Conservation (phyloP, 352 stramenopile species). For the Peronosclerospora sorghi region DNA sequence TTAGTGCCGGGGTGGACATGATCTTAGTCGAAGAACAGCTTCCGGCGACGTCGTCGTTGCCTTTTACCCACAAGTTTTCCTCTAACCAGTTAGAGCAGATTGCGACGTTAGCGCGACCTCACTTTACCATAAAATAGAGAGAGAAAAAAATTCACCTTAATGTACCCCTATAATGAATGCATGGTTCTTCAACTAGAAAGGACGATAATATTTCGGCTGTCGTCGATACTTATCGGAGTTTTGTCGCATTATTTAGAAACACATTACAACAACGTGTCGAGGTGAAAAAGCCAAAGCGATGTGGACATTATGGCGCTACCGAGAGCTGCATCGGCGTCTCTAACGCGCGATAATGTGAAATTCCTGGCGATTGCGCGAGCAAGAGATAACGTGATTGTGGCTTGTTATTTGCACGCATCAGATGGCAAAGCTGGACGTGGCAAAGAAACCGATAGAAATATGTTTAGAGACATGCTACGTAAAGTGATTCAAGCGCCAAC, state of each 20-base stretch:
- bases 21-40: slow-evolving; percentile 57
- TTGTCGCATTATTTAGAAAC: background rate
- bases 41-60: slow-evolving; percentile 19
- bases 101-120: slow-evolving; percentile 15
- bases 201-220: no score
- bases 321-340: no score
- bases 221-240: background rate
- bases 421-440: background rate
- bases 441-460: slow-evolving; percentile 47
- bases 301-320: background rate
- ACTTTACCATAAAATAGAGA: slow-evolving; percentile 24
- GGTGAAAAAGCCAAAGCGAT: no score
- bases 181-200: no score
- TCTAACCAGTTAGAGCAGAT: no score
- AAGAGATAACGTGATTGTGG: background rate
- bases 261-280: background rate
- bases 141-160: background rate
- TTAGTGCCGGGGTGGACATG: slow-evolving; percentile 49
- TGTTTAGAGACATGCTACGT: slow-evolving; percentile 70
- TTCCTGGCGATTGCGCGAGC: background rate
- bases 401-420: slow-evolving; percentile 1
- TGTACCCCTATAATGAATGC: no score
- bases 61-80: slow-evolving; percentile 22
- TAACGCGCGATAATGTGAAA: slow-evolving; percentile 56
- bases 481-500: slow-evolving; percentile 77